Evolutionary conservation across 2,329 filamentous ascomycete genomes (phyloP).

Genomic region (Cercospora canescens): DNA sequence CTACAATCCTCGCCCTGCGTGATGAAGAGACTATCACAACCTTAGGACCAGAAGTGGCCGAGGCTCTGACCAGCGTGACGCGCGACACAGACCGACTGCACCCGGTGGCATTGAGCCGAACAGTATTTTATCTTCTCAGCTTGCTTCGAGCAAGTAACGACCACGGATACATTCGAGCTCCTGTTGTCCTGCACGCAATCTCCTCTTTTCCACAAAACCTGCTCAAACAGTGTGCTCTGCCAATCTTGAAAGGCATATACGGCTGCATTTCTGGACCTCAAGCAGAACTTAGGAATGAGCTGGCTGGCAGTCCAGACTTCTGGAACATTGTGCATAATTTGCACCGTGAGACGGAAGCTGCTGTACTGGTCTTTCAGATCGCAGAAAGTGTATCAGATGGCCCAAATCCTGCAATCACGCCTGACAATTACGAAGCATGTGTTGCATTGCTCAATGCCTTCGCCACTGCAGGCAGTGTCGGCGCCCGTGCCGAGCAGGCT

Average conservation of each 20-base stretch:
- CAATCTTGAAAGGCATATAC: constrained; percentile 76
- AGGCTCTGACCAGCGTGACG: constrained; percentile 77
- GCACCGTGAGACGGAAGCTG: constrained; percentile 61
- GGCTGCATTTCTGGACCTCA: constrained; percentile 73
- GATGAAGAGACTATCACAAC: constrained; percentile 70
- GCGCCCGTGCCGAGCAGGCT: constrained; percentile 65
- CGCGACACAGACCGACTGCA: constrained; percentile 79
- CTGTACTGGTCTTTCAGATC: constrained; percentile 81
- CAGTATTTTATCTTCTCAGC: constrained; percentile 82
- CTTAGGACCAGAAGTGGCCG: constrained; percentile 77
- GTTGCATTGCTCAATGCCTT: constrained; percentile 86
- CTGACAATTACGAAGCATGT: constrained; percentile 92
- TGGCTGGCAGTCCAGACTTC: constrained; percentile 95
- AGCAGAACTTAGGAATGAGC: constrained; percentile 79
- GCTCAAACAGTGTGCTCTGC: constrained; percentile 71
- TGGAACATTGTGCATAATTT: constrained; percentile 86
- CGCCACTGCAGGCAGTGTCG: constrained; percentile 76
- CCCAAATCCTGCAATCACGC: constrained; percentile 78
- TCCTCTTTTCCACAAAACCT: constrained; percentile 80
- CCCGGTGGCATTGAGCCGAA: constrained; percentile 77
- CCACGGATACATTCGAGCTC: constrained; percentile 86
- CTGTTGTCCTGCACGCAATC: constrained; percentile 87
- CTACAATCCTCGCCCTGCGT: constrained; percentile 76
- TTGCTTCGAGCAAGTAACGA: constrained; percentile 84
- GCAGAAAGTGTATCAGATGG: constrained; percentile 74